phyloP scores from a whole-genome alignment of 2,329 filamentous ascomycete genomes.

The Fusarium pininemorale region DNA sequence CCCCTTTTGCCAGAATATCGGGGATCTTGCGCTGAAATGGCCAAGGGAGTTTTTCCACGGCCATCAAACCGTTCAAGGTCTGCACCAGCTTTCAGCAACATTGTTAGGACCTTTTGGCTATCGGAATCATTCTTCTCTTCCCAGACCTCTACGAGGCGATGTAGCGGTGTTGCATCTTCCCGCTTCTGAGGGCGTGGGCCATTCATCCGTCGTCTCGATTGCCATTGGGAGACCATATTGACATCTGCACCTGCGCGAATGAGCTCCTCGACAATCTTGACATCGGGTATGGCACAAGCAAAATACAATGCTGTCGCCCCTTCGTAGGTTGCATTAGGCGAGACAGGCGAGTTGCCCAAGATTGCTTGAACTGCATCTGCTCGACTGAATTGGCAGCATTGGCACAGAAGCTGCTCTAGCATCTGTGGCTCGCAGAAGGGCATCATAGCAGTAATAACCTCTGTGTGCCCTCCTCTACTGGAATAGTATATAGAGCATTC shows the following conservation, averaged over 20 bases:
- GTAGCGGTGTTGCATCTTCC: constrained; percentile 3
- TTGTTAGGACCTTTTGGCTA: constrained; percentile 5
- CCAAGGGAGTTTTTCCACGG: not conserved
- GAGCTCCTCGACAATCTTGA: constrained; percentile 20
- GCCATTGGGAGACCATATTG: not conserved
- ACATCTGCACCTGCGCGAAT: constrained; percentile 29
- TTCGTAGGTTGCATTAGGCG: constrained; percentile 14
- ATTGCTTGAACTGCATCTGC: constrained; percentile 23
- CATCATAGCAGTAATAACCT: constrained; percentile 22
- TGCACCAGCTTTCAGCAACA: constrained; percentile 19
- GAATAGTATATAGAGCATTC: constrained; percentile 31
- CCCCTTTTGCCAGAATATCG: not conserved
- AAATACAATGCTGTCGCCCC: constrained; percentile 21
- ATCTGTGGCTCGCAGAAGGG: constrained; percentile 22
- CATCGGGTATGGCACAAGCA: constrained; percentile 10
- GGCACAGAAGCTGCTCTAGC: constrained; percentile 31
- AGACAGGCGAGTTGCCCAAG: constrained; percentile 20
- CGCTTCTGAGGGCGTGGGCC: not conserved
- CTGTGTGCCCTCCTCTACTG: constrained; percentile 22
- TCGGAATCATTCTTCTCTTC: not conserved
- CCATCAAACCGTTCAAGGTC: constrained; percentile 21
- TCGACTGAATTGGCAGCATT: constrained; percentile 16
- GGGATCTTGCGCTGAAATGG: not conserved
- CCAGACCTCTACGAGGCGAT: constrained; percentile 15
- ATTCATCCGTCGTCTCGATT: not conserved